Conservation (phyloP, 345 rosid genomes). For the Eucalyptus paniculata region DNA sequence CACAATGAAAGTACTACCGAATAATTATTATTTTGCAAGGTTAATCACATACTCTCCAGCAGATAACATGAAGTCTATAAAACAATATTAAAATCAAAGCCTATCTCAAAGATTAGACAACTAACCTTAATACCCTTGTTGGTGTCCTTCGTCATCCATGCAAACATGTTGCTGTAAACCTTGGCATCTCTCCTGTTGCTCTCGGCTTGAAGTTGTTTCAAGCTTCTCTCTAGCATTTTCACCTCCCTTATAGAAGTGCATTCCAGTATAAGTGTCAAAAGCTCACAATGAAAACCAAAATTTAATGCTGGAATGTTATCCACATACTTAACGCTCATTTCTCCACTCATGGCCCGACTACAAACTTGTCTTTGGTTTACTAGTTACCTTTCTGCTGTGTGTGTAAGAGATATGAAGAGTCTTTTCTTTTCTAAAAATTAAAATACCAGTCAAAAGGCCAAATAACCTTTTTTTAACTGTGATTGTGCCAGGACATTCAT, state of each 20-base stretch:
- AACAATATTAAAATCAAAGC: neutral
- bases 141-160: conserved; percentile 1
- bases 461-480: neutral
- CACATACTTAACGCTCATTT: neutral
- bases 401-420: neutral
- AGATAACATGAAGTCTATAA: neutral
- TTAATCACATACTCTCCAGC: neutral
- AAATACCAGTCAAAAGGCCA: neutral
- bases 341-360: neutral
- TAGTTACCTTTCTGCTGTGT: neutral
- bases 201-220: conserved; percentile 36
- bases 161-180: conserved; percentile 43
- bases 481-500: neutral
- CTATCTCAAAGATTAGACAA: neutral
- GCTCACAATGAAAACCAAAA: neutral
- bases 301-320: neutral
- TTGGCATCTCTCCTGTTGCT: conserved; percentile 40
- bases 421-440: neutral
- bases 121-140: conserved; percentile 18
- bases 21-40: neutral
- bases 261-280: neutral
- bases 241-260: conserved; percentile 28
- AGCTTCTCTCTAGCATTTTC: conserved; percentile 21
- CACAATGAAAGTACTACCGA: neutral
- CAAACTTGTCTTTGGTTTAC: neutral